phyloP scores from a whole-genome alignment of 352 stramenopile genomes.

The Globisporangium alternatum region DNA sequence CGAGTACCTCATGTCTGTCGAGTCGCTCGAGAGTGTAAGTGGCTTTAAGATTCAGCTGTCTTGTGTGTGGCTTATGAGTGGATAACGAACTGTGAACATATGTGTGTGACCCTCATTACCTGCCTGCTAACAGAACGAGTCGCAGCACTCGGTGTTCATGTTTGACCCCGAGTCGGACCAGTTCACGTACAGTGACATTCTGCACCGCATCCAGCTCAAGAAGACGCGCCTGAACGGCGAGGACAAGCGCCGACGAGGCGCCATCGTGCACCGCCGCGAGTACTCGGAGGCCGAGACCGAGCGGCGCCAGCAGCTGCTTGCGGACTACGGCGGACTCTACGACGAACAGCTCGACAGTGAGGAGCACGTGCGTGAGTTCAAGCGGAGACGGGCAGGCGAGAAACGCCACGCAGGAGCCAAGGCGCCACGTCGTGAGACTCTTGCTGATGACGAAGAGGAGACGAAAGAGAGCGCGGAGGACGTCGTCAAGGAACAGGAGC shows the following conservation, averaged over 20 bases:
- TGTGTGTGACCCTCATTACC: slow-evolving; percentile 3
- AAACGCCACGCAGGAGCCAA: slow-evolving; percentile 17
- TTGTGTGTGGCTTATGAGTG: not conserved
- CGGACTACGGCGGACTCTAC: slow-evolving; percentile 63
- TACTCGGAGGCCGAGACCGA: slow-evolving; percentile 72
- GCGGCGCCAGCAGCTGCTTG: slow-evolving; percentile 52
- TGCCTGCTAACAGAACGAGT: slow-evolving; percentile 33
- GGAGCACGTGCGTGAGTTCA: slow-evolving; percentile 58
- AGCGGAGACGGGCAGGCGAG: slow-evolving; percentile 43
- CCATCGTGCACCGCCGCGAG: slow-evolving; percentile 68
- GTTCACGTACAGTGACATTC: slow-evolving; percentile 76
- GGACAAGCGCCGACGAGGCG: slow-evolving; percentile 74
- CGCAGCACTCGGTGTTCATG: slow-evolving; percentile 79
- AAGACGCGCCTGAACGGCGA: slow-evolving; percentile 81
- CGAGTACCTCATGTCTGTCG: slow-evolving; percentile 76
- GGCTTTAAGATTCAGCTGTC: not conserved
- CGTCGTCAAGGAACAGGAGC: slow-evolving; percentile 2
- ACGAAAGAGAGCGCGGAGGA: slow-evolving; percentile 33
- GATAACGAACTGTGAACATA: too few relatives aligned
- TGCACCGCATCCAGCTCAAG: slow-evolving; percentile 74
- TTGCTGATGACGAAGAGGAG: slow-evolving; percentile 38
- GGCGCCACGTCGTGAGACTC: not conserved
- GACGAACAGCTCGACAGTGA: slow-evolving; percentile 66
- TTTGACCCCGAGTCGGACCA: slow-evolving; percentile 69
- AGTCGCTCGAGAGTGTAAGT: slow-evolving; percentile 69